Evolutionary conservation across 192 early-diverging fungal species (phyloP).

Genomic region (Paraglomus brasilianum): DNA sequence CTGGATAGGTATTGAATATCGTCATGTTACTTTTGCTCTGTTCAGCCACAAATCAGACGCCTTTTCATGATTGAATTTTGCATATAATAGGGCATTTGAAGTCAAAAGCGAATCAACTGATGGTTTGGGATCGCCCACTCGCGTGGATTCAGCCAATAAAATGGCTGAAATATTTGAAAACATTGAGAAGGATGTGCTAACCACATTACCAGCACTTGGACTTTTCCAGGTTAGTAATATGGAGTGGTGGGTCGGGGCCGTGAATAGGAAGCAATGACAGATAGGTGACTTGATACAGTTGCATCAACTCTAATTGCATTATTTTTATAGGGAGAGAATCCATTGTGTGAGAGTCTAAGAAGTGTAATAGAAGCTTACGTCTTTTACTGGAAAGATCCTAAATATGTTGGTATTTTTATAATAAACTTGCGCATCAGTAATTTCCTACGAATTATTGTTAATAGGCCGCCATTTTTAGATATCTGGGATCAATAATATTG

Average conservation of each 20-base stretch:
- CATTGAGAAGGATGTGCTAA: constrained; percentile 39
- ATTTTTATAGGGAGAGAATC: constrained; percentile 37
- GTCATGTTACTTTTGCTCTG: too few relatives aligned
- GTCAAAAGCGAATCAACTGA: constrained; percentile 10
- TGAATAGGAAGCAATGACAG: too few relatives aligned
- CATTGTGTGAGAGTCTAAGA: constrained; percentile 35
- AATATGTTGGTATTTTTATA: constrained; percentile 37
- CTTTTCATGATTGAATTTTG: neutral
- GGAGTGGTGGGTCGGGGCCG: too few relatives aligned
- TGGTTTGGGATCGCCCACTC: neutral
- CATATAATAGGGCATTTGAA: constrained; percentile 1
- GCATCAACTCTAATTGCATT: neutral
- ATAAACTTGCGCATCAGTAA: too few relatives aligned
- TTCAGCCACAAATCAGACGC: neutral
- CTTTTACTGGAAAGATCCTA: constrained; percentile 34
- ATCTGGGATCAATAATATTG: constrained; percentile 14
- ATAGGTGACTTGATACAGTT: too few relatives aligned
- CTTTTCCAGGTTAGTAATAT: constrained; percentile 39
- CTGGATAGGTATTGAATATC: neutral
- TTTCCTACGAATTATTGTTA: too few relatives aligned
- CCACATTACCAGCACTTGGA: constrained; percentile 39
- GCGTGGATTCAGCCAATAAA: neutral
- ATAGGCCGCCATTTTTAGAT: constrained; percentile 7
- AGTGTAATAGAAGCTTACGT: constrained; percentile 42
- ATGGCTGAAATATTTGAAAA: constrained; percentile 16